These are phyloP conservation scores for Metarhizium rileyi DNA, from an alignment of 2,329 filamentous ascomycete genomes.

Conservation along the genomic window DNA sequence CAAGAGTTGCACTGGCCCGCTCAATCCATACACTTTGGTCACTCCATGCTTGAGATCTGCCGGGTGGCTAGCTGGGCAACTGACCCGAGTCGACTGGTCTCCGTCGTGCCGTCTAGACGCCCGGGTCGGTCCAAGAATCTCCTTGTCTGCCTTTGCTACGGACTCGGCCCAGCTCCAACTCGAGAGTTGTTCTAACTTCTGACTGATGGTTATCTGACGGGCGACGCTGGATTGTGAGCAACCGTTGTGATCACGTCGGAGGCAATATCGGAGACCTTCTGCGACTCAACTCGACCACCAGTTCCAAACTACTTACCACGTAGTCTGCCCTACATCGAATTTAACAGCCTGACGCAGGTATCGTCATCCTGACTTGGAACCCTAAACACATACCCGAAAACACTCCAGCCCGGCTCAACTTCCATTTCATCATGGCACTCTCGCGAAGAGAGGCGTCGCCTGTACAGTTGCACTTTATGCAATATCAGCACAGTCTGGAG, in stretches of 20 bases:
- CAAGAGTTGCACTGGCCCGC: too few relatives aligned
- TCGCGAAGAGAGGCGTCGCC: conserved; percentile 26
- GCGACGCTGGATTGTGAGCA: background rate
- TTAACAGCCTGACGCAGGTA: background rate
- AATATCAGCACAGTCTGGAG: conserved; percentile 53
- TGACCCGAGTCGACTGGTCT: background rate
- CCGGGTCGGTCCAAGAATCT: background rate
- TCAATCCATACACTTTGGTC: background rate
- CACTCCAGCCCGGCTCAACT: background rate
- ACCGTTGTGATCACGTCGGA: background rate
- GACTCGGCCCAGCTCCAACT: too few relatives aligned
- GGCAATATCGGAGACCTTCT: background rate
- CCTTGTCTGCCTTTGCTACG: background rate
- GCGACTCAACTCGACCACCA: background rate
- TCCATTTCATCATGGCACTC: conserved; percentile 21
- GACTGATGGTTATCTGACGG: too few relatives aligned
- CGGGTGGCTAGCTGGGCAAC: too few relatives aligned
- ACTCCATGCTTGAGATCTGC: background rate
- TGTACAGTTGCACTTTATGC: conserved; percentile 45
- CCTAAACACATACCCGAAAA: background rate
- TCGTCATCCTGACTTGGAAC: background rate
- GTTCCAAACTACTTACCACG: too few relatives aligned
- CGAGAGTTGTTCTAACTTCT: too few relatives aligned
- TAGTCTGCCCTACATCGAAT: background rate
- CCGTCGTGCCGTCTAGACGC: background rate